Percentiles rank a stretch among this genome's conserved stretches.
Evolutionary conservation across 2,329 filamentous ascomycete genomes (phyloP).

Genomic region (Plectosphaerella plurivora): DNA sequence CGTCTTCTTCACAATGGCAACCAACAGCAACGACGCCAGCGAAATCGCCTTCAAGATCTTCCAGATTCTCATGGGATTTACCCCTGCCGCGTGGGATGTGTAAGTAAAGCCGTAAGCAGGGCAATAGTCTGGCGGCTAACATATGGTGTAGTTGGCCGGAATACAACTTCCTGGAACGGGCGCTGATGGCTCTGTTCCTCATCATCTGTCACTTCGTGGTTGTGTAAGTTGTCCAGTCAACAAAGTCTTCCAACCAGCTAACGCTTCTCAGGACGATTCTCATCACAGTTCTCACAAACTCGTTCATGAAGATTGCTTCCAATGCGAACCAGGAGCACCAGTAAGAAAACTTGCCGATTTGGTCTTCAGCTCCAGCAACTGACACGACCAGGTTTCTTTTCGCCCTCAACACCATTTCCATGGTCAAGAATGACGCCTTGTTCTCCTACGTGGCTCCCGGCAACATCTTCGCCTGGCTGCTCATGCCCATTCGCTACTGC

Average conservation of each 20-base stretch:
- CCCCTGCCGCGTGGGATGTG: conserved; percentile 91
- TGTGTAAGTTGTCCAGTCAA: conserved; percentile 47
- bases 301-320: conserved; percentile 90
- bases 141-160: conserved; percentile 52
- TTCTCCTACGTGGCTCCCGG: conserved; percentile 92
- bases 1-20: conserved; percentile 84
- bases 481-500: conserved; percentile 76
- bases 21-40: conserved; percentile 62
- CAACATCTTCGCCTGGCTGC: conserved; percentile 85
- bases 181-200: conserved; percentile 74
- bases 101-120: conserved; percentile 26
- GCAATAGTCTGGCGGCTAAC: not conserved
- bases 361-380: not conserved
- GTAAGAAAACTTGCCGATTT: conserved; percentile 26
- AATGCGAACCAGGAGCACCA: conserved; percentile 91
- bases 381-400: conserved; percentile 64
- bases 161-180: conserved; percentile 75
- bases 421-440: conserved; percentile 96
- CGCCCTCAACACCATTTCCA: conserved; percentile 93
- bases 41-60: conserved; percentile 88
- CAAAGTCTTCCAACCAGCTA: not conserved
- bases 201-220: conserved; percentile 95
- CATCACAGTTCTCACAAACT: conserved; percentile 93
- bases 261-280: conserved; percentile 63
- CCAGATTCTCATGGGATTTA: conserved; percentile 93